These are phyloP conservation scores for Phytophthora cryptogea DNA, from an alignment of 352 stramenopile genomes.

Conservation along the genomic window DNA sequence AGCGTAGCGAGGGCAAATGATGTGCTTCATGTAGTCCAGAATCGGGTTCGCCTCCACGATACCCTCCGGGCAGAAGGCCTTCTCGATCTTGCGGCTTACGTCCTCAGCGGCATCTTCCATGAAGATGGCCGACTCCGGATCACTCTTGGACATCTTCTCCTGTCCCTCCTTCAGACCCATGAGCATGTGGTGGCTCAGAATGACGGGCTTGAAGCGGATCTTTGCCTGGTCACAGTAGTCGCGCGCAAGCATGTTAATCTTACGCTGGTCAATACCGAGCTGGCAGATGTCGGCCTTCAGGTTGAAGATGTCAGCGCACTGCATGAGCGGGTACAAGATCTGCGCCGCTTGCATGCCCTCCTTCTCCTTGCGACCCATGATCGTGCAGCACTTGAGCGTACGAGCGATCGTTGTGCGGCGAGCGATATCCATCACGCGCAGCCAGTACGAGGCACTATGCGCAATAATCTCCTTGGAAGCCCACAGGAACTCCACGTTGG, in stretches of 20 bases:
- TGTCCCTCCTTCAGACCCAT: conserved; percentile 98
- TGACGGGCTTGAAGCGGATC: conserved; percentile 94
- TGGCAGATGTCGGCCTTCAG: conserved; percentile 99
- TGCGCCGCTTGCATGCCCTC: conserved; percentile 93
- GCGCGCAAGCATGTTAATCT: conserved; percentile 98
- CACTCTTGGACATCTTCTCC: conserved; percentile 99
- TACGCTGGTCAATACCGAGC: conserved; percentile 98
- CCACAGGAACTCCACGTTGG: conserved; percentile 99
- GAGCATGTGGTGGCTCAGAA: conserved; percentile 99
- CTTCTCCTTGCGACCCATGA: conserved; percentile 97
- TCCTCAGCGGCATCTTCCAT: conserved; percentile 97
- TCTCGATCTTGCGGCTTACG: conserved; percentile 98
- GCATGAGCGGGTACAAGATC: conserved; percentile 98
- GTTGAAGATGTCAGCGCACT: conserved; percentile 99
- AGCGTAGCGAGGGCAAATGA: conserved; percentile 92
- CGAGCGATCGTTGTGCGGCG: conserved; percentile 90
- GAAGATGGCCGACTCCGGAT: conserved; percentile 98
- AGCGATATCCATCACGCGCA: conserved; percentile 94
- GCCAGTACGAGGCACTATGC: conserved; percentile 92
- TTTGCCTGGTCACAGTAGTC: conserved; percentile 98
- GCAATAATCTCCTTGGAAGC: conserved; percentile 95
- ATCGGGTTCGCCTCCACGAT: conserved; percentile 94
- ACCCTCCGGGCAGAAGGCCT: conserved; percentile 96
- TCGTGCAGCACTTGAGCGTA: conserved; percentile 99
- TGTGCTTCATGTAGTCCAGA: conserved; percentile 98